Percentiles rank a stretch among this genome's conserved stretches.
These are phyloP conservation scores for Apiotrichum porosum DNA, from an alignment of 1,284 basidiomycete species.

Conservation along the genomic window DNA sequence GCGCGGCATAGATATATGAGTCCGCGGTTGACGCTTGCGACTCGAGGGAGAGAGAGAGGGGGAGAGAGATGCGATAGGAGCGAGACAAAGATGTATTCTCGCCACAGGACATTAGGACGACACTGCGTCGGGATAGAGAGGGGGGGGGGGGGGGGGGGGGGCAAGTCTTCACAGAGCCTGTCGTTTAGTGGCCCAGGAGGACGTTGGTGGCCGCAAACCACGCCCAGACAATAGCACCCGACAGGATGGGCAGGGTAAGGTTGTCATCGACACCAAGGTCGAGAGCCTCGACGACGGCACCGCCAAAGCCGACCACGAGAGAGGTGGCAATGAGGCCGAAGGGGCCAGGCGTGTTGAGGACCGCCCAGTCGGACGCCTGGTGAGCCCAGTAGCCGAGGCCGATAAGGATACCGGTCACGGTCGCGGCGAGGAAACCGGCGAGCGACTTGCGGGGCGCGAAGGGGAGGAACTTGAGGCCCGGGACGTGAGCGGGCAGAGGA, in stretches of 20 bases:
- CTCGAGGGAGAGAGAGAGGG: not conserved
- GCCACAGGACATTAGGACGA: too few species aligned
- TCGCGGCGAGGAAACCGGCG: slow-evolving; percentile 84
- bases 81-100: too few species aligned
- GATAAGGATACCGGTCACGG: slow-evolving; percentile 68
- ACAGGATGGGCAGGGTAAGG: slow-evolving; percentile 83
- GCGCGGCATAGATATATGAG: not conserved
- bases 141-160: too few species aligned
- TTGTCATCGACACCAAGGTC: slow-evolving; percentile 93
- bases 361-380: slow-evolving; percentile 54
- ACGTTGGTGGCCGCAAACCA: slow-evolving; percentile 43
- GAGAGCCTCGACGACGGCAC: slow-evolving; percentile 75
- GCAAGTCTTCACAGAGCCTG: too few species aligned
- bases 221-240: slow-evolving; percentile 70
- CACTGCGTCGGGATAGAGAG: too few species aligned
- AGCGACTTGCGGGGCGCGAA: slow-evolving; percentile 53
- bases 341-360: slow-evolving; percentile 28
- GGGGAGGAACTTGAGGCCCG: slow-evolving; percentile 33
- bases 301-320: slow-evolving; percentile 66
- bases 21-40: slow-evolving; percentile 4
- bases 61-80: not conserved
- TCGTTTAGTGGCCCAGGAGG: slow-evolving; percentile 13
- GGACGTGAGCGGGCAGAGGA: slow-evolving; percentile 60
- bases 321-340: slow-evolving; percentile 58
- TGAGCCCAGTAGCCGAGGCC: slow-evolving; percentile 69